Evolutionary conservation across 257 asterid species (phyloP).

Genomic region (Solanum lycopersicoides): DNA sequence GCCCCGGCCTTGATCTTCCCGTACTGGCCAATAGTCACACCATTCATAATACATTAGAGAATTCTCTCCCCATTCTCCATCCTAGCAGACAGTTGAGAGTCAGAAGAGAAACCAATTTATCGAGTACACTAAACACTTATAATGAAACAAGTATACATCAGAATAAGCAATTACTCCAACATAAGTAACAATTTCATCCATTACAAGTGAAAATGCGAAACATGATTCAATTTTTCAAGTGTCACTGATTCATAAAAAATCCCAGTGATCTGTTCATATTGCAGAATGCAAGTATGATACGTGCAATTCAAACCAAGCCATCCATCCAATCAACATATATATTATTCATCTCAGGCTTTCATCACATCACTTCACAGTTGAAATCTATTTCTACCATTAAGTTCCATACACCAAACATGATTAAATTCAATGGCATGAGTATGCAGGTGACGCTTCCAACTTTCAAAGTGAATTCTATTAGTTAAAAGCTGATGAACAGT

Average conservation of each 20-base stretch:
- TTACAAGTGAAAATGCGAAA: background rate
- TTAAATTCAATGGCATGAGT: background rate
- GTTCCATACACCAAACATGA: background rate
- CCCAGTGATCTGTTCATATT: background rate
- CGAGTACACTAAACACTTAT: background rate
- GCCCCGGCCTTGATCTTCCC: background rate
- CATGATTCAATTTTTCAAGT: background rate
- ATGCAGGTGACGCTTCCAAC: background rate
- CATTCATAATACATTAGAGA: background rate
- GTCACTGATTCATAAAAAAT: background rate
- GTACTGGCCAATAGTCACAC: background rate
- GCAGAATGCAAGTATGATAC: background rate
- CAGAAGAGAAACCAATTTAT: background rate
- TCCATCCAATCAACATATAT: background rate
- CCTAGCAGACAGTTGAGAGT: background rate
- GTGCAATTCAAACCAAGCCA: background rate
- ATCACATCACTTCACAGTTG: background rate
- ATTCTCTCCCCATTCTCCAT: background rate
- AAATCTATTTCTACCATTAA: background rate
- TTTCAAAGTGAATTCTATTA: background rate
- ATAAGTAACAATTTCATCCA: background rate
- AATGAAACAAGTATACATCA: background rate
- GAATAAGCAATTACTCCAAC: background rate
- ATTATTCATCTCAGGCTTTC: background rate
- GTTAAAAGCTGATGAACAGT: background rate